Evolutionary conservation across 1,284 basidiomycete species (phyloP).

Genomic region (Cryptococcus wingfieldii): DNA sequence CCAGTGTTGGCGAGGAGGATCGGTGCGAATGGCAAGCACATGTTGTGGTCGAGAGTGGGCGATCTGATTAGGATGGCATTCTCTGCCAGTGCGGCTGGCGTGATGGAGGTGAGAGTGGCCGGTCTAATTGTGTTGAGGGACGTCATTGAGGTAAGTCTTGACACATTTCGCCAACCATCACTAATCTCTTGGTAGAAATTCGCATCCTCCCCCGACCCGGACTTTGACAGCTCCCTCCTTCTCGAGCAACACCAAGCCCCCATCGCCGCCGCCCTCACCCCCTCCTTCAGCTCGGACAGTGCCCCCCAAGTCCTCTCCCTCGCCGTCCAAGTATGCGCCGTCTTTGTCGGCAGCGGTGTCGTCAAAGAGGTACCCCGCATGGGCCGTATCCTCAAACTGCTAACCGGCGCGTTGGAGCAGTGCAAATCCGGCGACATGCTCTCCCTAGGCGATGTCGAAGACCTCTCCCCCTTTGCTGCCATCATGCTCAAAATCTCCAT

Average conservation of each 20-base stretch:
- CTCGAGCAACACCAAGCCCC: conserved; percentile 99
- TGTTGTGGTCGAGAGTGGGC: conserved; percentile 44
- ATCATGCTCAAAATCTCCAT: conserved; percentile 93
- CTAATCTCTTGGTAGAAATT: conserved; percentile 60
- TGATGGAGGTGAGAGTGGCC: conserved; percentile 91
- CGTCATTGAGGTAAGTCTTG: conserved; percentile 71
- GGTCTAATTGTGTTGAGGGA: conserved; percentile 85
- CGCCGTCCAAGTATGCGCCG: conserved; percentile 88
- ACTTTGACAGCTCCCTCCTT: conserved; percentile 82
- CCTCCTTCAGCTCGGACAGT: conserved; percentile 90
- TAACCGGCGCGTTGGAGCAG: conserved; percentile 84
- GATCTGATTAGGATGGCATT: conserved; percentile 98
- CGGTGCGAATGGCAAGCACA: conserved; percentile 32
- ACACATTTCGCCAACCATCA: not conserved
- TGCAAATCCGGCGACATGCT: conserved; percentile 79
- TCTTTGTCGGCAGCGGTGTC: conserved; percentile 93
- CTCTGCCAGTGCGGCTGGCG: conserved; percentile 90
- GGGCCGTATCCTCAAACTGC: conserved; percentile 88
- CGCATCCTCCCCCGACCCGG: conserved; percentile 79
- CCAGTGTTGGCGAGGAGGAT: conserved; percentile 57
- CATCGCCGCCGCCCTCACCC: conserved; percentile 95
- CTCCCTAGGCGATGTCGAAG: conserved; percentile 78
- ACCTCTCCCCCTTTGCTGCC: conserved; percentile 87
- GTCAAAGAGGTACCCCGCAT: conserved; percentile 84
- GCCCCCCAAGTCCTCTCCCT: conserved; percentile 91